Base-by-base conservation (phyloP, 805 yeast species). In the Myxozyma geophila region DNA sequence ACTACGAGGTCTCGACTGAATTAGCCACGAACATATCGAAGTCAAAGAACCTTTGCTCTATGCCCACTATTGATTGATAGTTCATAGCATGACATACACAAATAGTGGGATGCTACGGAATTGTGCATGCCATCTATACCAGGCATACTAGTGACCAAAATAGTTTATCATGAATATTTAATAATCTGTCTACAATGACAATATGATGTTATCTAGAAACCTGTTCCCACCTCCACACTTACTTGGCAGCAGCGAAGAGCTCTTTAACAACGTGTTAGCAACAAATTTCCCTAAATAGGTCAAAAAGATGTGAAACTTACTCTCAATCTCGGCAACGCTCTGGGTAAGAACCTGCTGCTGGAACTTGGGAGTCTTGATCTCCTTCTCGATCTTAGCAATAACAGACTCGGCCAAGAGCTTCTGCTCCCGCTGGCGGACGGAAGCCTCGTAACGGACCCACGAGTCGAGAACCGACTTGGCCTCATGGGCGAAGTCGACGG, bases 381-480 rank as follows among this genome's bases (percentile, higher is more conserved):
- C 95, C 78, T 87, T 80, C 83, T 90, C 86, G 74, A 93, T 95
- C 83, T 90, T 92, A 60, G 92, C 82, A 77, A 92, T 89, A 70
- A 95, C 97, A 63, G 92, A 75, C 75, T 89, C 81, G 71, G 96
- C 86, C 74, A 95, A 87, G 80, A 90, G 97, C 80, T 87, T 85
- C 84, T 95, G 99, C 84, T 95, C 96, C 76, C 86, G 81, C 83
- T 91, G 96, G 83, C 98, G 93, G 72, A 92, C 95, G 77, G 91
- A 92, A 72, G 90, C 88, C 84, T 95, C 99, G 80, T 89, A 90
- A 86, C 98, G 90, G 74, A 92, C 98, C 99, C 99, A 95, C 15
- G 98, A 91, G 81, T 95, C 99, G 77, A 95, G 86, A 66, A 93
- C 96, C 63, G 95, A 81, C 83, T 89, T 92, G 75, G 98, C 98